These are phyloP conservation scores for Aspergillaceae sp. DNA, from an alignment of 2,329 filamentous ascomycete species.

Conservation along the genomic window DNA sequence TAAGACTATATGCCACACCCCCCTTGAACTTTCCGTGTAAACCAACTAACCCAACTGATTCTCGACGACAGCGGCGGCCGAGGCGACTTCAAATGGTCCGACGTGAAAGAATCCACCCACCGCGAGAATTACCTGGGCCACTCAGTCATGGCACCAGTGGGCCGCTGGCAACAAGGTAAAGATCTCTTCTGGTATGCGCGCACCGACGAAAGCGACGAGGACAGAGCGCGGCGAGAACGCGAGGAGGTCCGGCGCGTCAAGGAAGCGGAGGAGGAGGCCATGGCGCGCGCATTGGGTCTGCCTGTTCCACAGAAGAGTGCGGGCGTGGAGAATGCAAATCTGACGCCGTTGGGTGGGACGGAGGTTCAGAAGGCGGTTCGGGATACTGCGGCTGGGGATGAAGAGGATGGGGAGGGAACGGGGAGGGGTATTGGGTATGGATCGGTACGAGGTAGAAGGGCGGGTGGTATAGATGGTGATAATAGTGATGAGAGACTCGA, in stretches of 20 bases:
- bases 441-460: conserved; percentile 19
- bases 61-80: conserved; percentile 57
- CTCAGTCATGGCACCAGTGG: conserved; percentile 83
- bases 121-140: conserved; percentile 89
- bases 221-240: conserved; percentile 48
- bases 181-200: conserved; percentile 60
- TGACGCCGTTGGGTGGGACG: conserved; percentile 53
- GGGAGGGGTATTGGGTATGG: conserved; percentile 27
- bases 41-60: conserved; percentile 4
- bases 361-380: conserved; percentile 49
- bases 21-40: neutral
- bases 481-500: conserved; percentile 19
- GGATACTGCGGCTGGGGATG: conserved; percentile 24
- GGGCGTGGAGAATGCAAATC: conserved; percentile 54
- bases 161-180: conserved; percentile 78
- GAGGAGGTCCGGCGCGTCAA: conserved; percentile 75
- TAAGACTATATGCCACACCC: conserved; percentile 23
- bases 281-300: conserved; percentile 72
- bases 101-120: conserved; percentile 76
- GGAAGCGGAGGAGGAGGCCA: conserved; percentile 85
- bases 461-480: conserved; percentile 20
- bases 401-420: conserved; percentile 3
- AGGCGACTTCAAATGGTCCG: conserved; percentile 93
- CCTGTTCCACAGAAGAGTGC: conserved; percentile 50
- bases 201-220: conserved; percentile 43